phyloP scores from a whole-genome alignment of 1,284 basidiomycete species.

The Thelephora terrestris region DNA sequence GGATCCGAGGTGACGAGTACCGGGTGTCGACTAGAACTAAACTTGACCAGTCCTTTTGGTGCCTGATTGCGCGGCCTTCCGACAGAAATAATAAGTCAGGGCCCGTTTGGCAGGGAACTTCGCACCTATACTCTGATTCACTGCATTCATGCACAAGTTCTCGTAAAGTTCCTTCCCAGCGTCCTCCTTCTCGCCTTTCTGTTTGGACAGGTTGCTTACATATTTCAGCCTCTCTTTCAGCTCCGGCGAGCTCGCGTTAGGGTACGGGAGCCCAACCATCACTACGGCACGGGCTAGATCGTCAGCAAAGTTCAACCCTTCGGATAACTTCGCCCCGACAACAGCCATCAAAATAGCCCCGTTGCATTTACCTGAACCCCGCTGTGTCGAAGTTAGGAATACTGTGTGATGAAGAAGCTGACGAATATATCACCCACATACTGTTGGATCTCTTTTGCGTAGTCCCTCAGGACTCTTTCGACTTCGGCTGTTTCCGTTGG shows the following conservation, averaged over 20 bases:
- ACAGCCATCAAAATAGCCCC: conserved; percentile 86
- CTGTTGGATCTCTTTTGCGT: conserved; percentile 49
- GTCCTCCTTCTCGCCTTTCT: conserved; percentile 42
- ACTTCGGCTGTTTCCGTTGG: conserved; percentile 73
- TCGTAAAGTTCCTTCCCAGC: conserved; percentile 81
- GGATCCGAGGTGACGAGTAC: conserved; percentile 59
- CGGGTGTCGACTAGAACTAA: conserved; percentile 78
- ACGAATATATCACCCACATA: conserved; percentile 20
- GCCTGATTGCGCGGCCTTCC: conserved; percentile 81
- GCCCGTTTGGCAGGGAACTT: conserved; percentile 15
- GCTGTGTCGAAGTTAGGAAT: conserved; percentile 1
- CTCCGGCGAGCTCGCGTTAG: conserved; percentile 86
- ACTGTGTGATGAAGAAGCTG: conserved; percentile 1
- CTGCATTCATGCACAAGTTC: conserved; percentile 93
- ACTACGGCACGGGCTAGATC: conserved; percentile 83
- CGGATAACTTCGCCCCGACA: conserved; percentile 93
- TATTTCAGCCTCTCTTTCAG: conserved; percentile 88
- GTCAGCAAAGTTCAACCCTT: conserved; percentile 94
- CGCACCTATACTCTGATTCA: conserved; percentile 92
- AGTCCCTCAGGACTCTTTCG: conserved; percentile 70
- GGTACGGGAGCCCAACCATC: conserved; percentile 88
- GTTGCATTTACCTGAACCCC: conserved; percentile 25
- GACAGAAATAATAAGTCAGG: background rate
- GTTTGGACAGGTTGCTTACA: conserved; percentile 43
- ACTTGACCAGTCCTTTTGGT: conserved; percentile 79